A percentile compares a stretch with the other conserved stretches of the same genome.
These are phyloP conservation scores for Thielaviopsis ethacetica DNA, from an alignment of 2,329 filamentous ascomycete genomes.

Conservation along the genomic window DNA sequence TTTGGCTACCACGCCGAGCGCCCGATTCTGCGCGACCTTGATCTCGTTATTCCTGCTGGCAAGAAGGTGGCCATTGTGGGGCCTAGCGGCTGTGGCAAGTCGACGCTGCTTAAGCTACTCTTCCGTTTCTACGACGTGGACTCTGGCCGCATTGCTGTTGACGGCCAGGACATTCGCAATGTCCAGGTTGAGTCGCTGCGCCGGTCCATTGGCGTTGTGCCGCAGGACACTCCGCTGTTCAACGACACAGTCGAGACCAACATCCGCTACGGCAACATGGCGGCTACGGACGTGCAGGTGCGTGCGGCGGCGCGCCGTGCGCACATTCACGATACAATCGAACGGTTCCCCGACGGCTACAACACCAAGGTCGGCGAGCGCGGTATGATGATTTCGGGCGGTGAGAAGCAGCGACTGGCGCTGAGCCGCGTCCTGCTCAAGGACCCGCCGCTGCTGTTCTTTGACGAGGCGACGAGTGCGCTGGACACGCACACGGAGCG, in stretches of 20 bases:
- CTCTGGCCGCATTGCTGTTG: constrained; percentile 69
- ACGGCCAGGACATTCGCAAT: constrained; percentile 79
- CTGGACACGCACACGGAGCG: constrained; percentile 90
- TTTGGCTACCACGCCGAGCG: constrained; percentile 84
- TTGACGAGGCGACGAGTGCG: constrained; percentile 86
- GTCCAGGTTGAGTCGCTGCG: constrained; percentile 72
- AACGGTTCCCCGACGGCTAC: constrained; percentile 73
- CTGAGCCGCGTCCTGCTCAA: constrained; percentile 73
- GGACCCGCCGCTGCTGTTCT: constrained; percentile 79
- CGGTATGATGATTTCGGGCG: constrained; percentile 91
- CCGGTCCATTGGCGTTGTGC: constrained; percentile 79
- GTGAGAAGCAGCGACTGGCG: constrained; percentile 83
- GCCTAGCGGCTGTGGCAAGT: constrained; percentile 90
- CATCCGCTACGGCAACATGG: constrained; percentile 77
- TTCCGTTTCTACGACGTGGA: constrained; percentile 94
- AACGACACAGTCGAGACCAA: constrained; percentile 95
- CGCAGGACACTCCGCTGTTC: constrained; percentile 92
- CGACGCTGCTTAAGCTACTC: constrained; percentile 73
- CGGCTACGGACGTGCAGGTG: constrained; percentile 57
- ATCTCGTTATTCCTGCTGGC: constrained; percentile 79
- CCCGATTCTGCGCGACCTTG: constrained; percentile 72
- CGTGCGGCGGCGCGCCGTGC: constrained; percentile 65
- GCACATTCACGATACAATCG: constrained; percentile 68
- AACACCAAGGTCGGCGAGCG: constrained; percentile 82
- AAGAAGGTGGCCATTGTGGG: constrained; percentile 94